Evolutionary conservation across 2,329 filamentous ascomycete genomes (phyloP).

Genomic region (Aureobasidium sp.): DNA sequence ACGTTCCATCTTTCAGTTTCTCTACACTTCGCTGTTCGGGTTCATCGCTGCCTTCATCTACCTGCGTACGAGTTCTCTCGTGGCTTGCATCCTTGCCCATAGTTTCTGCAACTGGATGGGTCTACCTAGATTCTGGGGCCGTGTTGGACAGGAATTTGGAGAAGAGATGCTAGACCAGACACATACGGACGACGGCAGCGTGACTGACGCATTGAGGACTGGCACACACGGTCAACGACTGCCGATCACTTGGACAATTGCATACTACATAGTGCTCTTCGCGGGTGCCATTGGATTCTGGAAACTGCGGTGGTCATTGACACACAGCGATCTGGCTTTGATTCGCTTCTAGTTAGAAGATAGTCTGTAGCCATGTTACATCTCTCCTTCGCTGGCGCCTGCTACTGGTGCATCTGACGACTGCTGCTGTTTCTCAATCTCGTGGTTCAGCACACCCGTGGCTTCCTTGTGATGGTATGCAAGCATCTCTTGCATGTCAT

Average conservation of each 20-base stretch:
- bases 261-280: slow-evolving; percentile 73
- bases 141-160: slow-evolving; percentile 50
- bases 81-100: slow-evolving; percentile 69
- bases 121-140: slow-evolving; percentile 77
- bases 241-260: slow-evolving; percentile 58
- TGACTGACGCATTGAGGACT: slow-evolving; percentile 26
- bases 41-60: slow-evolving; percentile 89
- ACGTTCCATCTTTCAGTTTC: slow-evolving; percentile 74
- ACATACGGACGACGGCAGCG: slow-evolving; percentile 14
- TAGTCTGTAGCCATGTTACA: not conserved
- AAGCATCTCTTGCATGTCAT: slow-evolving; percentile 51
- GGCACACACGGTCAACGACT: slow-evolving; percentile 27
- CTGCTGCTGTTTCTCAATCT: slow-evolving; percentile 34
- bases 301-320: slow-evolving; percentile 62
- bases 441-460: slow-evolving; percentile 37
- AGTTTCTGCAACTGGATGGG: slow-evolving; percentile 91
- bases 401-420: not conserved
- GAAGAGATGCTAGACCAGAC: slow-evolving; percentile 19
- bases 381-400: not conserved
- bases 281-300: slow-evolving; percentile 67
- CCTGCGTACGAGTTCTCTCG: slow-evolving; percentile 73
- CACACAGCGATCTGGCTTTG: slow-evolving; percentile 46
- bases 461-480: slow-evolving; percentile 46
- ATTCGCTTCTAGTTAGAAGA: not conserved
- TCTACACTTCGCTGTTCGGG: slow-evolving; percentile 88